These are phyloP conservation scores for Botrytis medusae DNA, from an alignment of 2,329 filamentous ascomycete genomes.

Conservation along the genomic window DNA sequence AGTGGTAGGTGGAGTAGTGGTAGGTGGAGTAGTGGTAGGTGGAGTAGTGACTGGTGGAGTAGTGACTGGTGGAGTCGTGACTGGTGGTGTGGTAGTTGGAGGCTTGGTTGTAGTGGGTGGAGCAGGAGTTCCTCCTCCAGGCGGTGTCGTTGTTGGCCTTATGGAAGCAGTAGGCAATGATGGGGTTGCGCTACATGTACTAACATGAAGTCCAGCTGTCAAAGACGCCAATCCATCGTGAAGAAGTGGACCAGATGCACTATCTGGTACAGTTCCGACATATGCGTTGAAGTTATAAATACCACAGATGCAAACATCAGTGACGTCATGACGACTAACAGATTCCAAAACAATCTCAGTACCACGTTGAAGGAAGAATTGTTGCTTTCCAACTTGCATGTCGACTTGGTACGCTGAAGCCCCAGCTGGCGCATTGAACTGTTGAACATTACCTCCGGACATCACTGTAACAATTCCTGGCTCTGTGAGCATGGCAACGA, in stretches of 20 bases:
- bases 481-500: constrained; percentile 36
- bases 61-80: not conserved
- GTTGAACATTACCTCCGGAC: constrained; percentile 33
- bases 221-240: constrained; percentile 36
- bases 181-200: constrained; percentile 38
- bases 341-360: constrained; percentile 25
- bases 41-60: not conserved
- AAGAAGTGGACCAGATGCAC: constrained; percentile 33
- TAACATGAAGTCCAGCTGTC: constrained; percentile 38
- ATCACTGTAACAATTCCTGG: constrained; percentile 36
- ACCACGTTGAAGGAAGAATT: constrained; percentile 28
- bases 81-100: not conserved
- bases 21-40: constrained; percentile 15
- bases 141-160: constrained; percentile 26
- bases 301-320: constrained; percentile 29
- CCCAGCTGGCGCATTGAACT: constrained; percentile 29
- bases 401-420: constrained; percentile 28
- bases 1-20: not conserved
- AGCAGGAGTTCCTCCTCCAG: constrained; percentile 15
- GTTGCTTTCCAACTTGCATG: constrained; percentile 30
- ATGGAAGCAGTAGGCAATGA: constrained; percentile 38
- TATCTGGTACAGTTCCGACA: constrained; percentile 30
- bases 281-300: constrained; percentile 35
- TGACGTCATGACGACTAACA: constrained; percentile 28
- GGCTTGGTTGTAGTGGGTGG: constrained; percentile 19